A percentile compares a stretch with the other conserved stretches of the same genome.
Evolutionary conservation across 2,329 filamentous ascomycete genomes (phyloP).

Genomic region (Claviceps fusiformis): DNA sequence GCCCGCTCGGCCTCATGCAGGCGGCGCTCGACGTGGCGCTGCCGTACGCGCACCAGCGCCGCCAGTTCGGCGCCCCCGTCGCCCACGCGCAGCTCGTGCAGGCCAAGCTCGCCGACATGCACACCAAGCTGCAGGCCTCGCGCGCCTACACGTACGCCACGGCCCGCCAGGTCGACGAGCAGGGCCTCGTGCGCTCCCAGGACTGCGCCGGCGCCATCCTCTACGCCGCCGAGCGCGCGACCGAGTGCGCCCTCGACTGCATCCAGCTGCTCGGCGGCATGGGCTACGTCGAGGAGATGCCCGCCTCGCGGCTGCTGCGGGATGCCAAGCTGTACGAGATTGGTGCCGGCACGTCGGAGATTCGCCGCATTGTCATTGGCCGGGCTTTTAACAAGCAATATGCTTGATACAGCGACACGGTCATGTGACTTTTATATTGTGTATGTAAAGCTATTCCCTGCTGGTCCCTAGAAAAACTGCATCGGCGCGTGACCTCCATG

Average conservation of each 20-base stretch:
- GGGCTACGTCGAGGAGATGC: constrained; percentile 93
- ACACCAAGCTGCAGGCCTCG: constrained; percentile 77
- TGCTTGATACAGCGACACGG: constrained; percentile 18
- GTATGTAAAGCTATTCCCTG: too few species aligned
- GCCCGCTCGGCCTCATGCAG: constrained; percentile 90
- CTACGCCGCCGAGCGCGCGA: constrained; percentile 83
- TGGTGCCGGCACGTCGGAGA: constrained; percentile 88
- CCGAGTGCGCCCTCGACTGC: constrained; percentile 72
- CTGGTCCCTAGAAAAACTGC: too few species aligned
- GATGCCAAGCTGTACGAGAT: constrained; percentile 83
- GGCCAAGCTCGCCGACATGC: constrained; percentile 91
- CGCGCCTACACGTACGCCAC: constrained; percentile 80
- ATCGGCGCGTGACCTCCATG: too few species aligned
- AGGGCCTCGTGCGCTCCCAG: constrained; percentile 61
- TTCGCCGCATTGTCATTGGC: constrained; percentile 88
- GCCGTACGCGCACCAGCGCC: constrained; percentile 78
- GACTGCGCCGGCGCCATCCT: constrained; percentile 92
- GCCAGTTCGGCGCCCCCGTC: constrained; percentile 77
- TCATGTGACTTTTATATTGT: too few species aligned
- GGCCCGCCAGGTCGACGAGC: constrained; percentile 66
- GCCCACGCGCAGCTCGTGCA: constrained; percentile 89
- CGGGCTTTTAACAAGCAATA: constrained; percentile 84
- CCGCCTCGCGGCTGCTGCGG: constrained; percentile 70
- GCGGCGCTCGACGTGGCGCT: constrained; percentile 72
- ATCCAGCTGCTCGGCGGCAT: constrained; percentile 90